Evolutionary conservation across 805 yeast genomes (phyloP), one percentile per base, ranked within the genome.

Genomic region (Yamadazyma tumulicola): DNA sequence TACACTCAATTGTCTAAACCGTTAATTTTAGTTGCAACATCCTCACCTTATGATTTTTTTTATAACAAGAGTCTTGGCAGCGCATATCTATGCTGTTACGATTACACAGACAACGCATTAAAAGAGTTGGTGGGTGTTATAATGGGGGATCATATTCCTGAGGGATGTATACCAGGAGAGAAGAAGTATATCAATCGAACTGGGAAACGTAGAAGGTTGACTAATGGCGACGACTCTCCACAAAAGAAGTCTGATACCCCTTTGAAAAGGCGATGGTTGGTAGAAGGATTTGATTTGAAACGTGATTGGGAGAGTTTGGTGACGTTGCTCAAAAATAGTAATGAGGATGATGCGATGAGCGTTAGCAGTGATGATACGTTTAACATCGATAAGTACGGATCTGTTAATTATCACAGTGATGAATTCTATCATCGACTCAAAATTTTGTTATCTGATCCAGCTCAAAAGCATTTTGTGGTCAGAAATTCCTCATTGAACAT

Each of bases 21-120:
- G 4, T 57, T 78, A 47, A 63, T 78, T 9, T 67, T 76, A 3
- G 65, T 77, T n/a, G 79, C 82, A 4, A 77, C 80, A 0, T 72
- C 77, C 38, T 72, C 79, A 4, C 84, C 85, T 1, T 77, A 75
- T 45, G 84, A 79, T 46, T 72, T 78, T 47, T 71, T 74, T 31
- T 72, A 75, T 37, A 75, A 75, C 37, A 69, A 69, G 31, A 66
- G 67, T 27, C 69, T 77, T 19, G 79, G 78, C 1, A 68, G 77
- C 31, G 69, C 78, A 1, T 77, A 77, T 48, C 53, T 78, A 30
- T 78, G 83, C 47, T 71, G 79, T 34, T 78, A 73, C 48, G 84
- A 78, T 52, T 78, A 75, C 49, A 76, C 83, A 1, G 54, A 61
- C 13, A 68, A 67, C 44, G 79, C 72, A 2, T 54, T 78, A 28